Conservation (phyloP, 495 filamentous ascomycete genomes). For the Penicillium roqueforti region DNA sequence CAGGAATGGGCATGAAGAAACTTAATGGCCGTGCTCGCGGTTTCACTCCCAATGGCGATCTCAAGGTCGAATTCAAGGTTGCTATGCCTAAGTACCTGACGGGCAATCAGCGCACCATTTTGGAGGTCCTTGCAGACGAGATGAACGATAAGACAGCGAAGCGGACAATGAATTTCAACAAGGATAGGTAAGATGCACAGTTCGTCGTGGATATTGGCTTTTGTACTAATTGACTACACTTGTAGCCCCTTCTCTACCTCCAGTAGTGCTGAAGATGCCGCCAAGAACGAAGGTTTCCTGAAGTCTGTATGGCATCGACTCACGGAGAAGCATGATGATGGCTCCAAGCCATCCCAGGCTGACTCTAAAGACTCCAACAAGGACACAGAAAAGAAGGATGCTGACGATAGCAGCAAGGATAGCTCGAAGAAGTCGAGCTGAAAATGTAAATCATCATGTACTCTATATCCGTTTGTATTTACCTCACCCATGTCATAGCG, state of each 20-base stretch:
- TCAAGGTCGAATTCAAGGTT: constrained; percentile 92
- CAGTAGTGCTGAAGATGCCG: constrained; percentile 33
- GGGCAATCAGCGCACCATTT: constrained; percentile 79
- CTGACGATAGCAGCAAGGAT: constrained; percentile 34
- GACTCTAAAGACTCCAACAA: constrained; percentile 23
- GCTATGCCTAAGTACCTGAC: constrained; percentile 90
- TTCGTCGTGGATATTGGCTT: not conserved
- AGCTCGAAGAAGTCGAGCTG: constrained; percentile 52
- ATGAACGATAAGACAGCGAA: constrained; percentile 87
- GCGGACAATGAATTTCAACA: constrained; percentile 74
- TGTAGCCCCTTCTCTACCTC: constrained; percentile 15
- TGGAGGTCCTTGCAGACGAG: constrained; percentile 95
- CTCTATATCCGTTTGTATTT: constrained; percentile 31
- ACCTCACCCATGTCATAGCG: constrained; percentile 43
- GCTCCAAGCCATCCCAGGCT: constrained; percentile 20
- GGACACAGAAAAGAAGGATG: constrained; percentile 23
- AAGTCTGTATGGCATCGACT: constrained; percentile 87
- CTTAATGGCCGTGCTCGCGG: constrained; percentile 53
- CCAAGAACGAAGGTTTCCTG: constrained; percentile 78
- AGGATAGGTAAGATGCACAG: constrained; percentile 39
- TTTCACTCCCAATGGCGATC: constrained; percentile 60
- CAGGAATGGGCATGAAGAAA: constrained; percentile 89
- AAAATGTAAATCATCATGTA: constrained; percentile 27
- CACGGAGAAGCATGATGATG: constrained; percentile 64
- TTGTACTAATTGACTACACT: constrained; percentile 4